Base-by-base conservation (phyloP, 352 stramenopile species). In the Globisporangium alternatum region DNA sequence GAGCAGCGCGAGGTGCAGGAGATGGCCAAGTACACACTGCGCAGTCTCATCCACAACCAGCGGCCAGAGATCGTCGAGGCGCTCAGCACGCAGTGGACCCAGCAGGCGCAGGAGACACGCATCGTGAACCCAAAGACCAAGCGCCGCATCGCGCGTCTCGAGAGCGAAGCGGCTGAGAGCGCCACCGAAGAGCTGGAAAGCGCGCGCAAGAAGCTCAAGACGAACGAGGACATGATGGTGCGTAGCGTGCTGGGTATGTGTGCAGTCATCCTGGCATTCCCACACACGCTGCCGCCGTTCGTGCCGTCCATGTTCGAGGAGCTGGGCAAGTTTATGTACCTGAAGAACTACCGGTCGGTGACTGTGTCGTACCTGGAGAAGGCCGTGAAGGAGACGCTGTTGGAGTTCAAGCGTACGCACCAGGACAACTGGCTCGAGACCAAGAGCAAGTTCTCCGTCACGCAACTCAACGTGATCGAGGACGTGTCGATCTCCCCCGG, bases 361-460 rank as follows among this genome's bases (percentile, higher is more conserved):
- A 78, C 73, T 2, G 74, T 90, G 17, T 90, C 83, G 55, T 90
- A 81, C 63, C 60, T 94, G 43, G 73, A 85, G 59, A 91, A 90
- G 64, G 72, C 69, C 13, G 85, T 90, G 33, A 91, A 92, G 69
- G 80, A 91, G 61, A 90, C 84, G 45, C 65, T 94, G 64, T 71
- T 91, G 56, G 85, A 94, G 63, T 94, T 94, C 57, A 90, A 90
- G 64, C 83, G 85, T 57, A 90, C 83, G 17, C 85, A 94, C 56
- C 85, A 94, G 64, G 85, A 94, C 71, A 91, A 88, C 66, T 94
- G 85, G 85, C 69, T 81, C 31, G 80, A 92, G 70, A 88, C 76
- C 54, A 92, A 91, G 71, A 55, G 65, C 48, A 74, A 68, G 59
- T 88, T 93, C 53, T 78, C 83, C 8, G 53, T 63, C 13, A 66